phyloP scores from a whole-genome alignment of 495 filamentous ascomycete species.

The Neurospora sp. region DNA sequence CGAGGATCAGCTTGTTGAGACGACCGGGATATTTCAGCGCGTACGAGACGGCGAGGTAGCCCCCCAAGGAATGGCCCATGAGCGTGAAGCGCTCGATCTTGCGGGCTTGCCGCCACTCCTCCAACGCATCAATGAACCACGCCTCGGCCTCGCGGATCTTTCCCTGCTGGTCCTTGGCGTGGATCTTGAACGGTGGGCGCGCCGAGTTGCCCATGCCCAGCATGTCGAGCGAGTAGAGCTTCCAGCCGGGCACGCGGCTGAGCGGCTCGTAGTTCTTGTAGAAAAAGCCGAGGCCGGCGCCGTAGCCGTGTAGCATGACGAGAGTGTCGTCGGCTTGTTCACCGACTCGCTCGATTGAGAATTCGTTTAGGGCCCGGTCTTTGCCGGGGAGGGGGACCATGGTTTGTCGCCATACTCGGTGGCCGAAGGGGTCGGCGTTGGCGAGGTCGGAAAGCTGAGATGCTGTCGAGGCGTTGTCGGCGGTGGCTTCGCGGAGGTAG shows the following conservation, averaged over 20 bases:
- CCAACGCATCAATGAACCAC: slow-evolving; percentile 93
- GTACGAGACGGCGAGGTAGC: slow-evolving; percentile 90
- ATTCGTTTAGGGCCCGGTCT: slow-evolving; percentile 83
- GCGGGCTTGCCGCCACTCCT: slow-evolving; percentile 84
- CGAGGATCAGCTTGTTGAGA: slow-evolving; percentile 90
- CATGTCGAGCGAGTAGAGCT: slow-evolving; percentile 82
- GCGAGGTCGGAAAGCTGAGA: slow-evolving; percentile 34
- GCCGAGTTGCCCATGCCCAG: slow-evolving; percentile 89
- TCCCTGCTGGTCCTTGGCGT: slow-evolving; percentile 66
- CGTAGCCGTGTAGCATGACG: slow-evolving; percentile 97
- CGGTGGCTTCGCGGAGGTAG: slow-evolving; percentile 63
- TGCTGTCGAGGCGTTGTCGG: slow-evolving; percentile 24
- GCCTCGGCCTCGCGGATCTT: slow-evolving; percentile 86
- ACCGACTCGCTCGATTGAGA: slow-evolving; percentile 73
- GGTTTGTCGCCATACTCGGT: slow-evolving; percentile 73
- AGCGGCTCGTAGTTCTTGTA: slow-evolving; percentile 94
- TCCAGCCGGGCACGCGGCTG: slow-evolving; percentile 70
- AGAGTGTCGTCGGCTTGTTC: slow-evolving; percentile 72
- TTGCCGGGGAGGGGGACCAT: slow-evolving; percentile 79
- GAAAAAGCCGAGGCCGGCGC: slow-evolving; percentile 91
- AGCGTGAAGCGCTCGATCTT: slow-evolving; percentile 90
- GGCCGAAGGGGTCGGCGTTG: slow-evolving; percentile 67
- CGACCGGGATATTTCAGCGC: slow-evolving; percentile 91
- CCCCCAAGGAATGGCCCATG: slow-evolving; percentile 85
- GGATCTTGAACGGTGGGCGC: slow-evolving; percentile 72